Evolutionary conservation across 176 grass and related monocot genomes (phyloP).

Genomic region (Carex littledalei): DNA sequence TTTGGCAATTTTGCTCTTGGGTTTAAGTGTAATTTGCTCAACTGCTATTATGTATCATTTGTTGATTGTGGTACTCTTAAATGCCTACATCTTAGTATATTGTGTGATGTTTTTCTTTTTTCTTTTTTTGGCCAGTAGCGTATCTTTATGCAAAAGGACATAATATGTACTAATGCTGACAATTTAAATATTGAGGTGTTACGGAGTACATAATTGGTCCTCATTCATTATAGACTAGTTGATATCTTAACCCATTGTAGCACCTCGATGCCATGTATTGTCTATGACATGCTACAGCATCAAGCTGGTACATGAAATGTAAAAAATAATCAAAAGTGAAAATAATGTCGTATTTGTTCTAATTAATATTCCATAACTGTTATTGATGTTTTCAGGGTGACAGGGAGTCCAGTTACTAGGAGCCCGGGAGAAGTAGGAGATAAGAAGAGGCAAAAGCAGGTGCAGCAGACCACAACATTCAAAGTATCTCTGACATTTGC

Average conservation of each 20-base stretch:
- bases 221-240: background rate
- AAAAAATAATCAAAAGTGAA: background rate
- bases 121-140: background rate
- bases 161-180: background rate
- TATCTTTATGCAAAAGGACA: background rate
- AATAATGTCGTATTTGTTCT: background rate
- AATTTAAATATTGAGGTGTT: background rate
- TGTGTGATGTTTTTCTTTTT: background rate
- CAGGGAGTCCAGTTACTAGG: conserved; percentile 38
- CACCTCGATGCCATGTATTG: background rate
- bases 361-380: background rate
- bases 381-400: background rate
- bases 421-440: conserved; percentile 37
- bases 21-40: background rate
- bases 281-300: background rate
- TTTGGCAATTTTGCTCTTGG: background rate
- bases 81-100: background rate
- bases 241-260: background rate
- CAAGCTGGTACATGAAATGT: background rate
- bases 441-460: conserved; percentile 53
- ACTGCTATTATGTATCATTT: background rate
- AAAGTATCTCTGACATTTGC: conserved; percentile 56
- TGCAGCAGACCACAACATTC: conserved; percentile 58
- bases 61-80: background rate
- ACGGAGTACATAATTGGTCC: too few species aligned